These are phyloP conservation scores for Fusarium sp. DNA, from an alignment of 2,329 filamentous ascomycete species.

Conservation along the genomic window DNA sequence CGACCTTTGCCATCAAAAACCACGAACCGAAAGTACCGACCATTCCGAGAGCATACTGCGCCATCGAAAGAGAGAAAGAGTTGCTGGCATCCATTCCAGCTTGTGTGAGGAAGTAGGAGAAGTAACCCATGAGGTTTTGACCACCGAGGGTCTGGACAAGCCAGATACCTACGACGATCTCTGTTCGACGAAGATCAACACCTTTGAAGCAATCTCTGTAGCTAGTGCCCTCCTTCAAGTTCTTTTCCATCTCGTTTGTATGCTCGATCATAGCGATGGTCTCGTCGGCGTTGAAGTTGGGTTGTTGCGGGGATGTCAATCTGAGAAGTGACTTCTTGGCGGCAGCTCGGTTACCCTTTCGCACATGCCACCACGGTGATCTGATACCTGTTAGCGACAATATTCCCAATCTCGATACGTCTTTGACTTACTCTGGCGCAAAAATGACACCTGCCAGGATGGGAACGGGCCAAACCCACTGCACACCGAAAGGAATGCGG, in stretches of 20 bases:
- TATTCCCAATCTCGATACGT: accelerated
- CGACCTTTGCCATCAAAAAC: slow-evolving; percentile 62
- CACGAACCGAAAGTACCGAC: slow-evolving; percentile 65
- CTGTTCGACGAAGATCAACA: slow-evolving; percentile 65
- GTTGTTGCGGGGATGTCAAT: slow-evolving; percentile 56
- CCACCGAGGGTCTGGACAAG: slow-evolving; percentile 63
- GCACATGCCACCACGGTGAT: slow-evolving; percentile 66
- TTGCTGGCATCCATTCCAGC: slow-evolving; percentile 60
- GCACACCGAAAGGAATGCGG: slow-evolving; percentile 63
- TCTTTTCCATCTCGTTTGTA: slow-evolving; percentile 64
- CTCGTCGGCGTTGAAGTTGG: slow-evolving; percentile 60
- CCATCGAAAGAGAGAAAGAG: slow-evolving; percentile 62
- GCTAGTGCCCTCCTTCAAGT: slow-evolving; percentile 57
- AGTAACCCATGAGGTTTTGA: slow-evolving; percentile 64
- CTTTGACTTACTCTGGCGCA: slow-evolving; percentile 60
- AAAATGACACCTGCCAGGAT: slow-evolving; percentile 60
- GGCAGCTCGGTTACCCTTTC: slow-evolving; percentile 57
- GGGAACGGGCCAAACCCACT: slow-evolving; percentile 66
- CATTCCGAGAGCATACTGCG: slow-evolving; percentile 63
- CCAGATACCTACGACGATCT: slow-evolving; percentile 65
- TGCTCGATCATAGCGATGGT: slow-evolving; percentile 67
- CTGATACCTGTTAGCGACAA: slow-evolving; percentile 40
- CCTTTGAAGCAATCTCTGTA: slow-evolving; percentile 68
- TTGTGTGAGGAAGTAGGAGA: slow-evolving; percentile 61
- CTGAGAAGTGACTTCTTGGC: slow-evolving; percentile 59